These are phyloP conservation scores for Venturia nashicola DNA, from an alignment of 2,329 filamentous ascomycete genomes.

Conservation along the genomic window DNA sequence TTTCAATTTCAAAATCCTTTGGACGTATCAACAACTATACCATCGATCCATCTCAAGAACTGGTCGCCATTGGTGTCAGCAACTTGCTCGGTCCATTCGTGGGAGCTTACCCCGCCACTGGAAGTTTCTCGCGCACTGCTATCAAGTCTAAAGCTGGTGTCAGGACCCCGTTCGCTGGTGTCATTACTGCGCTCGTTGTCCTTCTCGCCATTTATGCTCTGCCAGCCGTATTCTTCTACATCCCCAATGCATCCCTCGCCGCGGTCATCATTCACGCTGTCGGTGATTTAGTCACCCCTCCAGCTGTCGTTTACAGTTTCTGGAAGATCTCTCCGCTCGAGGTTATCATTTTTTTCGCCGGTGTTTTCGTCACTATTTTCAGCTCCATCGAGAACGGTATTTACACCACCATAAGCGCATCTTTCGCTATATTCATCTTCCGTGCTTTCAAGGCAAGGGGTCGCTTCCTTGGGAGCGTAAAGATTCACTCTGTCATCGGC, in stretches of 20 bases:
- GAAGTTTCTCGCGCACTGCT: slow-evolving; percentile 90
- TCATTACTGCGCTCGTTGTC: slow-evolving; percentile 77
- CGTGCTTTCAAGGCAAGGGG: slow-evolving; percentile 74
- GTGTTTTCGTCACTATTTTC: slow-evolving; percentile 84
- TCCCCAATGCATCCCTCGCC: slow-evolving; percentile 66
- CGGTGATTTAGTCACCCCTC: slow-evolving; percentile 79
- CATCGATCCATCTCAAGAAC: slow-evolving; percentile 89
- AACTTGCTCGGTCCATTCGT: slow-evolving; percentile 86
- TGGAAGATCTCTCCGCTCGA: slow-evolving; percentile 89
- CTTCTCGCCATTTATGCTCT: slow-evolving; percentile 83
- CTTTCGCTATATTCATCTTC: slow-evolving; percentile 67
- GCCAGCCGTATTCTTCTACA: slow-evolving; percentile 85
- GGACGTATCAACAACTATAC: slow-evolving; percentile 92
- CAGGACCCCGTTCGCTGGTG: slow-evolving; percentile 76
- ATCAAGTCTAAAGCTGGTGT: slow-evolving; percentile 97
- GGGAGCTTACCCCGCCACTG: slow-evolving; percentile 83
- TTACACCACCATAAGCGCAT: slow-evolving; percentile 71
- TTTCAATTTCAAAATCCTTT: slow-evolving; percentile 94
- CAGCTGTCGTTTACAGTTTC: slow-evolving; percentile 87
- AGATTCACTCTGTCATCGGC: slow-evolving; percentile 71
- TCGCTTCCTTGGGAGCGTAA: slow-evolving; percentile 70
- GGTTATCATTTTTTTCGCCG: slow-evolving; percentile 83
- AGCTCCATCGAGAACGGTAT: slow-evolving; percentile 82
- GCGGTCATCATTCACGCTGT: slow-evolving; percentile 95
- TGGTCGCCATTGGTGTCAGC: slow-evolving; percentile 84